phyloP scores from a whole-genome alignment of 1,284 basidiomycete species.

The Tylopilus orsonianus region DNA sequence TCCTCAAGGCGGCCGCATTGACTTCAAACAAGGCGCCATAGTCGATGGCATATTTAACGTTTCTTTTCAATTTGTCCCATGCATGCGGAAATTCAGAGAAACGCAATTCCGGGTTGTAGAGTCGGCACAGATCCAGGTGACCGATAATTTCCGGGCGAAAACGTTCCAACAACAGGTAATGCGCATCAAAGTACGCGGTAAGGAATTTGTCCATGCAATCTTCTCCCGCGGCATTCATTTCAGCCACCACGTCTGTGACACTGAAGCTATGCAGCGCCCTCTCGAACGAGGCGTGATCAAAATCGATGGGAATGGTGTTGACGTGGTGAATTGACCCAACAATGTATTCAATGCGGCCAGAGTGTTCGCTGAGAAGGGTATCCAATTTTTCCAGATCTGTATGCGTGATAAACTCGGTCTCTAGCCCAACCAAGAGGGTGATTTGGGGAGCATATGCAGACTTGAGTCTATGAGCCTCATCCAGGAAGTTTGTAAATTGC shows the following conservation, averaged over 20 bases:
- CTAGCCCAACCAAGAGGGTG: conserved; percentile 83
- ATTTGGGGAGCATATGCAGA: conserved; percentile 58
- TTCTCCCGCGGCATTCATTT: conserved; percentile 24
- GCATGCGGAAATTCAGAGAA: conserved; percentile 57
- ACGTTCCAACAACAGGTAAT: conserved; percentile 65
- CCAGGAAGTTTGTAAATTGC: conserved; percentile 70
- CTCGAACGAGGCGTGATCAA: conserved; percentile 75
- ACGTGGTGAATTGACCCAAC: conserved; percentile 96
- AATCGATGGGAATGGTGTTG: conserved; percentile 88
- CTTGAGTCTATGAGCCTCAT: conserved; percentile 79
- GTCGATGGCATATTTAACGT: conserved; percentile 68
- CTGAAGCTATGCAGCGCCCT: conserved; percentile 48
- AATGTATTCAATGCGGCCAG: conserved; percentile 76
- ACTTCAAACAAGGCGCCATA: conserved; percentile 95
- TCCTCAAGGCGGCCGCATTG: conserved; percentile 91
- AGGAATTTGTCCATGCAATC: conserved; percentile 51
- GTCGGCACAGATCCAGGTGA: conserved; percentile 88
- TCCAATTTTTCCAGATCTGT: conserved; percentile 64
- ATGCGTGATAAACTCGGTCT: conserved; percentile 86
- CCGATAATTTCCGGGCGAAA: conserved; percentile 90
- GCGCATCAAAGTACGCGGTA: conserved; percentile 78
- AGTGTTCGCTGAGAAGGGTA: conserved; percentile 44
- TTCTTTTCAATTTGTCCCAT: conserved; percentile 71
- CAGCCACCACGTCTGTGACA: conserved; percentile 31
- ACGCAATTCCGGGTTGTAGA: conserved; percentile 66